Evolutionary conservation across 306 rosid species (phyloP).

Genomic region (Prunus campanulata): DNA sequence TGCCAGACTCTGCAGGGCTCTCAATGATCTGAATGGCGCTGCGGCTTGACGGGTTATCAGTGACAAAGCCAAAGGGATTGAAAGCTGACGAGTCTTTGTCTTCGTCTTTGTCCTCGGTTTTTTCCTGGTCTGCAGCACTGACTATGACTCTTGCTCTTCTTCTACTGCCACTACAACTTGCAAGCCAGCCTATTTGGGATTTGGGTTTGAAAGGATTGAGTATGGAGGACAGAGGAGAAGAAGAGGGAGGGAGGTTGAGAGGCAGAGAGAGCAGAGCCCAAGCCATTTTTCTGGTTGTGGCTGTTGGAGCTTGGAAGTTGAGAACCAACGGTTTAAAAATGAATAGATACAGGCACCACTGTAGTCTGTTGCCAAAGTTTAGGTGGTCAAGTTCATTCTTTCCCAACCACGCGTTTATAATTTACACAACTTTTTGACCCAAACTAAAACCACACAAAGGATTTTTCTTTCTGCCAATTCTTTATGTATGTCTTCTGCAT

Average conservation of each 20-base stretch:
- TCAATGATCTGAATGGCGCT: conserved; percentile 79
- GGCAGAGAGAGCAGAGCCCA: conserved; percentile 49
- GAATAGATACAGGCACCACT: background rate
- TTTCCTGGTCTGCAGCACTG: conserved; percentile 46
- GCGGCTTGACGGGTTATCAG: conserved; percentile 91
- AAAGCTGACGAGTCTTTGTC: conserved; percentile 40
- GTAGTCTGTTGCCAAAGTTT: background rate
- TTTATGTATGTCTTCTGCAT: too few species aligned
- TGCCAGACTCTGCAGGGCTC: conserved; percentile 89
- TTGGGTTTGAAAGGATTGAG: conserved; percentile 25
- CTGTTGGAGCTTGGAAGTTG: conserved; percentile 9
- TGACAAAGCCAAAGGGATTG: conserved; percentile 96
- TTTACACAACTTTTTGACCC: too few species aligned
- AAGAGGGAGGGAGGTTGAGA: conserved; percentile 34
- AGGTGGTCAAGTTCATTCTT: too few species aligned
- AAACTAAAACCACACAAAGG: too few species aligned
- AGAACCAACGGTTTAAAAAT: conserved; percentile 15
- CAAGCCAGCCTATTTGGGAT: background rate
- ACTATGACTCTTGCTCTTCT: conserved; percentile 33
- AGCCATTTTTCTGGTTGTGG: conserved; percentile 32
- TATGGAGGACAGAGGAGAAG: conserved; percentile 19
- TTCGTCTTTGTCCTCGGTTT: conserved; percentile 29
- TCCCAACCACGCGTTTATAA: too few species aligned
- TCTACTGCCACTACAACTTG: background rate
- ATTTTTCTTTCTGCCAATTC: too few species aligned